These are phyloP conservation scores for Hypoxylon trugodes DNA, from an alignment of 495 filamentous ascomycete genomes.

Conservation along the genomic window DNA sequence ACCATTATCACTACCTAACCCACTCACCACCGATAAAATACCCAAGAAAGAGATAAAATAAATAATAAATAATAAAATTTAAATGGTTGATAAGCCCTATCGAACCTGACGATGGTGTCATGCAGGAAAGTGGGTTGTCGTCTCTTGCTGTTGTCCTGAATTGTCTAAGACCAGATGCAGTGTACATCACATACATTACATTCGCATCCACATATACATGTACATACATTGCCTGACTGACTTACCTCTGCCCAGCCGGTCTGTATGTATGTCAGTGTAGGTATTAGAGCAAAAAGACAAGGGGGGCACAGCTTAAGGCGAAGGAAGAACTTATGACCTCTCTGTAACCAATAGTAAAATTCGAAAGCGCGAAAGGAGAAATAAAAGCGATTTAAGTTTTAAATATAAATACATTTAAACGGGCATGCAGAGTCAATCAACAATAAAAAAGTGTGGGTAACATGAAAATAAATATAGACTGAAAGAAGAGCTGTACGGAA, in stretches of 20 bases:
- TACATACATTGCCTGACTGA: neutral
- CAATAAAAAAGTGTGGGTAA: neutral
- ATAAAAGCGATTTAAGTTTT: slow-evolving; percentile 5
- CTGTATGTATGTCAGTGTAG: slow-evolving; percentile 6
- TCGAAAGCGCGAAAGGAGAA: neutral
- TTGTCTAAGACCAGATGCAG: slow-evolving; percentile 36
- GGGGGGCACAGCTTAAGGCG: slow-evolving; percentile 24
- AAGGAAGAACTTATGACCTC: slow-evolving; percentile 19
- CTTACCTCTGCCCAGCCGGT: slow-evolving; percentile 20
- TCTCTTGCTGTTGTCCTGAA: slow-evolving; percentile 33
- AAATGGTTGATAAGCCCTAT: slow-evolving; percentile 40
- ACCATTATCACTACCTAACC: too few relatives aligned
- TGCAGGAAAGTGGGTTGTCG: slow-evolving; percentile 35
- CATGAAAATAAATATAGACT: slow-evolving; percentile 31
- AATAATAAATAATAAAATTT: too few relatives aligned
- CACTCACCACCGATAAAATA: too few relatives aligned
- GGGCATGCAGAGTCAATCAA: neutral
- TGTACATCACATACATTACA: slow-evolving; percentile 25
- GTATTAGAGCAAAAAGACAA: neutral
- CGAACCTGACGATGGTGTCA: slow-evolving; percentile 38
- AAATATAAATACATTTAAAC: slow-evolving; percentile 1
- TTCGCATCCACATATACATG: slow-evolving; percentile 1
- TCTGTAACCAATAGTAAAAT: slow-evolving; percentile 22
- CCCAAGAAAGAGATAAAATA: too few relatives aligned
- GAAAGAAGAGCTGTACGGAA: too few relatives aligned